phyloP scores from a whole-genome alignment of 2,329 filamentous ascomycete species.

The Dothistroma septosporum region DNA sequence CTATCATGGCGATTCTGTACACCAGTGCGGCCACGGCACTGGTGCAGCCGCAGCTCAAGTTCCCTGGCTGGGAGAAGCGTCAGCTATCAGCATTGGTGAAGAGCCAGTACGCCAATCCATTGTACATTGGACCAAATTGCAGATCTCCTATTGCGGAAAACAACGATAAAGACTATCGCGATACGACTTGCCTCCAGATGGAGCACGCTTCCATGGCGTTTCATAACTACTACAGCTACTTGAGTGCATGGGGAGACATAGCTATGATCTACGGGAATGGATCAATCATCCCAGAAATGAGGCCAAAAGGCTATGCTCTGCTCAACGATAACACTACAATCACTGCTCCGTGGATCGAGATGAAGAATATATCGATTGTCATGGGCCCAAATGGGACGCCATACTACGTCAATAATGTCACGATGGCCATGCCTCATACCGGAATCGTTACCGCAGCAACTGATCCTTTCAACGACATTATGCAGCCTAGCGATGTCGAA shows the following conservation, averaged over 20 bases:
- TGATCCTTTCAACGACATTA: constrained; percentile 58
- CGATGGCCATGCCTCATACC: constrained; percentile 71
- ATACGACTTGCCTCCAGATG: constrained; percentile 61
- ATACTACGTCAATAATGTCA: constrained; percentile 65
- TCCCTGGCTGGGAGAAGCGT: constrained; percentile 49
- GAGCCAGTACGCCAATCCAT: constrained; percentile 60
- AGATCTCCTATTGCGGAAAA: constrained; percentile 53
- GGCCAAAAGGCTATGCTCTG: constrained; percentile 60
- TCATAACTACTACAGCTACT: constrained; percentile 62
- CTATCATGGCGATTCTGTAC: constrained; percentile 66
- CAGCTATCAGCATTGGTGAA: constrained; percentile 55
- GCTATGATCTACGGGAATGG: constrained; percentile 43
- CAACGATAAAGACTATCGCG: constrained; percentile 36
- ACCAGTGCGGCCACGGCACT: constrained; percentile 72
- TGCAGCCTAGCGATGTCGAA: constrained; percentile 59
- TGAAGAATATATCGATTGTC: constrained; percentile 53
- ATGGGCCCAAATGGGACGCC: constrained; percentile 14
- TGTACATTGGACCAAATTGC: constrained; percentile 55
- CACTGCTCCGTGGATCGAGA: constrained; percentile 64
- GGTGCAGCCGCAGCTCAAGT: constrained; percentile 67
- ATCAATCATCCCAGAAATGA: constrained; percentile 42
- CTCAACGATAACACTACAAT: constrained; percentile 71
- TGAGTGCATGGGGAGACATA: constrained; percentile 48
- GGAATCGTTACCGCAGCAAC: constrained; percentile 63
- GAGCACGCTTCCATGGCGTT: constrained; percentile 66